Conservation (phyloP, 2,329 filamentous ascomycete species). For the Cladorrhinum sp. region DNA sequence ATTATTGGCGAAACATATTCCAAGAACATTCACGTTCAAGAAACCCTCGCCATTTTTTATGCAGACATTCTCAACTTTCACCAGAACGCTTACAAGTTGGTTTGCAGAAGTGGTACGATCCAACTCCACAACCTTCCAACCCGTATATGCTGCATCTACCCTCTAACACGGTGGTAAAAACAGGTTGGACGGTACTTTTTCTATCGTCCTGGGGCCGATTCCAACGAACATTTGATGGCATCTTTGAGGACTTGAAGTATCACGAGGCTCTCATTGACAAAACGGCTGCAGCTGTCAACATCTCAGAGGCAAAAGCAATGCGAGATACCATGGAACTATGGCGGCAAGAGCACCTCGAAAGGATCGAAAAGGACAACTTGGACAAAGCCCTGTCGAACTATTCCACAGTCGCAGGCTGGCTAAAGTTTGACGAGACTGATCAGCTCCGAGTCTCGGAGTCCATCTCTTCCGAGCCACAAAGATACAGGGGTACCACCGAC, state of each 20-base stretch:
- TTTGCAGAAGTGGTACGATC: slow-evolving; percentile 27
- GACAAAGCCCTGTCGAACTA: slow-evolving; percentile 28
- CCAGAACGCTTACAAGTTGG: slow-evolving; percentile 43
- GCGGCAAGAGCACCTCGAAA: slow-evolving; percentile 26
- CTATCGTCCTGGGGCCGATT: slow-evolving; percentile 39
- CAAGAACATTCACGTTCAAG: slow-evolving; percentile 36
- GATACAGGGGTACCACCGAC: slow-evolving; percentile 32
- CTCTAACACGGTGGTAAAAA: background rate
- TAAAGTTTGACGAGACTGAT: slow-evolving; percentile 33
- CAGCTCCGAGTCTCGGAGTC: slow-evolving; percentile 32
- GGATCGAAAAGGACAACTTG: slow-evolving; percentile 22
- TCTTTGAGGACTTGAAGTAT: slow-evolving; percentile 33
- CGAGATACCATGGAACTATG: slow-evolving; percentile 27
- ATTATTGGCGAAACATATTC: slow-evolving; percentile 33
- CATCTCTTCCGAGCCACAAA: slow-evolving; percentile 24
- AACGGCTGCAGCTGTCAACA: slow-evolving; percentile 33
- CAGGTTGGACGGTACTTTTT: slow-evolving; percentile 38
- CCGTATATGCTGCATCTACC: too few species aligned
- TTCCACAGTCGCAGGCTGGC: slow-evolving; percentile 28
- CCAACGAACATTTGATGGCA: slow-evolving; percentile 33
- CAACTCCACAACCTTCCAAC: too few species aligned
- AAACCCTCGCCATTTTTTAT: slow-evolving; percentile 43
- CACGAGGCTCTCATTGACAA: slow-evolving; percentile 34
- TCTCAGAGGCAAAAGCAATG: slow-evolving; percentile 28
- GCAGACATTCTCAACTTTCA: slow-evolving; percentile 49